These are phyloP conservation scores for Cutaneotrichosporon daszewskae DNA, from an alignment of 1,284 basidiomycete species.

Conservation along the genomic window DNA sequence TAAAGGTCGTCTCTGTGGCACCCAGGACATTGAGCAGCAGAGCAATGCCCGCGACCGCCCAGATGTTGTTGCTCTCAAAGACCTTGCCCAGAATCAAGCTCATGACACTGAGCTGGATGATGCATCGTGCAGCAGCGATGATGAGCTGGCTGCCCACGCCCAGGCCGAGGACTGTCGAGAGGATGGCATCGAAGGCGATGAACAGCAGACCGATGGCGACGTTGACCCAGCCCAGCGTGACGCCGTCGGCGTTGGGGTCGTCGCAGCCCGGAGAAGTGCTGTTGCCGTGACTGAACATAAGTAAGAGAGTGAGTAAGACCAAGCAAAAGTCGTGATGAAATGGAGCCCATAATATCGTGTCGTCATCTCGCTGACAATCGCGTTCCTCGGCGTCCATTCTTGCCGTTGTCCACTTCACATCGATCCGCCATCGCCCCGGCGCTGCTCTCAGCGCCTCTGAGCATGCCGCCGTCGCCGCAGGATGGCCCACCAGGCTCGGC, in stretches of 20 bases:
- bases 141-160: conserved; percentile 64
- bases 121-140: conserved; percentile 64
- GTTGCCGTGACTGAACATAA: conserved; percentile 1
- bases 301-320: background rate
- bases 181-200: conserved; percentile 52
- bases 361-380: background rate
- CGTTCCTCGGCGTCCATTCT: too few species aligned
- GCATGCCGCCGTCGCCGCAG: background rate
- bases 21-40: conserved; percentile 67
- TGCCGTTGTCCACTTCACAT: background rate
- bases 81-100: conserved; percentile 64
- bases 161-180: conserved; percentile 62
- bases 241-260: conserved; percentile 21
- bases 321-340: background rate
- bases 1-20: conserved; percentile 55
- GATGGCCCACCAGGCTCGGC: too few species aligned
- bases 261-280: background rate
- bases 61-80: conserved; percentile 66
- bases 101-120: conserved; percentile 68
- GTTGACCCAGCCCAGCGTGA: conserved; percentile 58
- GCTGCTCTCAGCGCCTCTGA: background rate
- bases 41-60: conserved; percentile 68
- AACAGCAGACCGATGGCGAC: conserved; percentile 68
- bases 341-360: background rate
- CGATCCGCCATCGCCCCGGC: background rate